Base-by-base conservation (phyloP, 768 basidiomycete genomes). In the Suillus americanus region DNA sequence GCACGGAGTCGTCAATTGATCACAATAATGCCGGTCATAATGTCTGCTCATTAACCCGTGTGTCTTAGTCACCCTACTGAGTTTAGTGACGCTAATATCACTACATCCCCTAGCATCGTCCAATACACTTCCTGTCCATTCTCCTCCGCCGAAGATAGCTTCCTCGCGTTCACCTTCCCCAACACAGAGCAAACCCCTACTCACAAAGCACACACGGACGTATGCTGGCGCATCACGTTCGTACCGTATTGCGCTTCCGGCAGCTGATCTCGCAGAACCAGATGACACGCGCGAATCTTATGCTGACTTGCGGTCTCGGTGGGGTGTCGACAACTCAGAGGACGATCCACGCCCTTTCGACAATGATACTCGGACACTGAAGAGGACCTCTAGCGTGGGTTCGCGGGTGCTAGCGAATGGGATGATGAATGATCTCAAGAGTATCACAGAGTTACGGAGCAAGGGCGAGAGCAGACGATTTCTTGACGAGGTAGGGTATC, bases 381-480 rank as follows among this genome's bases (percentile, higher is more conserved):
- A 46, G 61, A 74, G 66, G 51, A 69, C 68, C 25, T 45, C 53
- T 6, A 46, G 38, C 40, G 78, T 45, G 69, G 75, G 7, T 78
- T 84, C 35, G 73, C 77, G 61, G 69, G 72, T 83, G 8, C 75
- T 87, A n/a, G 79, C 87, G 1, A 72, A 75, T 16, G 86, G 85
- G 14, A 85, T 89, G 84, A 86, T 86, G 80, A 90, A 91, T 67
- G 88, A 90, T 40, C 71, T 91, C 57, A 90, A 89, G 75, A 92
- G 90, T 65, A 91, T 94, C 51, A 89, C 90, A 0, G 92, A 94
- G 67, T 79, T 94, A 45, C 78, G 92, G 63, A 90, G 85, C 70
- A 91, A 91, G 73, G 93, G 93, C 14, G 91, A 94, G 76, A 88
- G 82, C 62, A 81, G 92, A 66, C 80, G 91, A 18, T 94, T 94